Percentiles rank a stretch among this genome's conserved stretches.
phyloP scores from a whole-genome alignment of 2,329 filamentous ascomycete genomes.

The Neofusicoccum parvum region DNA sequence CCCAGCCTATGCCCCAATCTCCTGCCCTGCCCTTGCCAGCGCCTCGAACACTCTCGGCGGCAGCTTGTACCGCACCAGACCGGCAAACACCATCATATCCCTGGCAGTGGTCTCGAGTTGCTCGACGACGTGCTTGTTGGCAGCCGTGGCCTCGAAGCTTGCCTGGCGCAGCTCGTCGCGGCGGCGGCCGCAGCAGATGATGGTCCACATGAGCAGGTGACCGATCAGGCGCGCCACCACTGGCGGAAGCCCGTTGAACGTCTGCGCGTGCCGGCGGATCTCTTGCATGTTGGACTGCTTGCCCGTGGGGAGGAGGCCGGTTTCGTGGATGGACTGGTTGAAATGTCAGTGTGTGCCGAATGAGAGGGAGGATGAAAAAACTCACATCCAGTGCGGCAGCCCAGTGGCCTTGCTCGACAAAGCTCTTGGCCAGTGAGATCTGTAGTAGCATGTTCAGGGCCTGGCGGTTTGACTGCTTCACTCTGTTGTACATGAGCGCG shows the following conservation, averaged over 20 bases:
- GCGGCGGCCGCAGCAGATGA: constrained; percentile 80
- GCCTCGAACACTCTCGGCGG: constrained; percentile 86
- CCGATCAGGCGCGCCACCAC: constrained; percentile 88
- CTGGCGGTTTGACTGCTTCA: constrained; percentile 60
- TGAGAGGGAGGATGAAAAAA: constrained; percentile 24
- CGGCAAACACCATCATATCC: constrained; percentile 92
- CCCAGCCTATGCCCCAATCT: constrained; percentile 44
- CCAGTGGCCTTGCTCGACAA: constrained; percentile 62
- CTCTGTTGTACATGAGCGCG: constrained; percentile 62
- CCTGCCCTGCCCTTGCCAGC: constrained; percentile 77
- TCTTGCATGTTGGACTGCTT: constrained; percentile 73
- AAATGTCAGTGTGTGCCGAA: neutral
- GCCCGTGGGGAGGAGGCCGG: constrained; percentile 79
- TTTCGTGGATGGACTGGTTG: constrained; percentile 60
- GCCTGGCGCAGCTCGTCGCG: constrained; percentile 66
- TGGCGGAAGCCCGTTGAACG: constrained; percentile 76
- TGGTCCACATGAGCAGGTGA: constrained; percentile 90
- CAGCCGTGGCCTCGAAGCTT: constrained; percentile 71
- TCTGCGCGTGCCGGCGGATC: constrained; percentile 78
- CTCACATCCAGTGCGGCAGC: constrained; percentile 66
- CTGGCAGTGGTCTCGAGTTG: constrained; percentile 78
- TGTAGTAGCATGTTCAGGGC: constrained; percentile 61
- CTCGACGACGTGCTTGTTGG: constrained; percentile 59
- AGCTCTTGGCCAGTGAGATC: constrained; percentile 62
- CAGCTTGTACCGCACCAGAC: constrained; percentile 87